Conservation (phyloP, 2,329 filamentous ascomycete species). For the Colletotrichum sp. region DNA sequence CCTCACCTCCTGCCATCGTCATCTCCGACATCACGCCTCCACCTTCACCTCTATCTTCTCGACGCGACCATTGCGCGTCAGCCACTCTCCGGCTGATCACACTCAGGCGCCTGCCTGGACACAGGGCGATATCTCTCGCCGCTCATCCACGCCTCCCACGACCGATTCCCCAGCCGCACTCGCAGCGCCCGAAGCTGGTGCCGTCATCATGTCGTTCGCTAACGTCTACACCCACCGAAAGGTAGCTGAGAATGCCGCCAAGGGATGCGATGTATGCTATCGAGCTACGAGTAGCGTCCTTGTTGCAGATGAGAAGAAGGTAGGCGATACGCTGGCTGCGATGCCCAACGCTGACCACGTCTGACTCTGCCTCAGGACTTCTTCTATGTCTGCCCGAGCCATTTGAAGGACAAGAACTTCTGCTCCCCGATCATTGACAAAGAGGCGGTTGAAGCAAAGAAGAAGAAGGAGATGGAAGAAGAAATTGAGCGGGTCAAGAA, state of each 20-base stretch:
- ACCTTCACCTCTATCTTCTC: background rate
- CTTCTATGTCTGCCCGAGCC: constrained; percentile 87
- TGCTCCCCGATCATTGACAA: constrained; percentile 77
- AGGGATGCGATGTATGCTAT: constrained; percentile 89
- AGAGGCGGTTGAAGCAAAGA: constrained; percentile 66
- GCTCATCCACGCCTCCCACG: background rate
- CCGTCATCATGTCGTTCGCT: constrained; percentile 58
- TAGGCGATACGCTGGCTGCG: constrained; percentile 36
- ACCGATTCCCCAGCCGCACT: background rate
- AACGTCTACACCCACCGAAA: constrained; percentile 87
- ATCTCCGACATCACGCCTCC: background rate
- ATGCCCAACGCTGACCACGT: background rate
- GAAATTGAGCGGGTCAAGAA: constrained; percentile 71
- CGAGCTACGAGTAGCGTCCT: constrained; percentile 87
- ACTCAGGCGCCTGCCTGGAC: background rate
- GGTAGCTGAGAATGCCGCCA: constrained; percentile 83
- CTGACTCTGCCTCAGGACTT: constrained; percentile 63
- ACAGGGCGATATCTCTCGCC: background rate
- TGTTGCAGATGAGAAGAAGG: constrained; percentile 89
- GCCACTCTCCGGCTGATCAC: background rate
- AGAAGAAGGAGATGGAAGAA: constrained; percentile 68
- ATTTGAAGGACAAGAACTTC: constrained; percentile 84
- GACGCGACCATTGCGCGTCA: background rate
- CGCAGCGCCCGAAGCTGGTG: background rate
- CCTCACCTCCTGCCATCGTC: background rate